A percentile compares a stretch with the other conserved stretches of the same genome.
Evolutionary conservation across 805 yeast genomes (phyloP).

Genomic region (Ogataea salicorniae): DNA sequence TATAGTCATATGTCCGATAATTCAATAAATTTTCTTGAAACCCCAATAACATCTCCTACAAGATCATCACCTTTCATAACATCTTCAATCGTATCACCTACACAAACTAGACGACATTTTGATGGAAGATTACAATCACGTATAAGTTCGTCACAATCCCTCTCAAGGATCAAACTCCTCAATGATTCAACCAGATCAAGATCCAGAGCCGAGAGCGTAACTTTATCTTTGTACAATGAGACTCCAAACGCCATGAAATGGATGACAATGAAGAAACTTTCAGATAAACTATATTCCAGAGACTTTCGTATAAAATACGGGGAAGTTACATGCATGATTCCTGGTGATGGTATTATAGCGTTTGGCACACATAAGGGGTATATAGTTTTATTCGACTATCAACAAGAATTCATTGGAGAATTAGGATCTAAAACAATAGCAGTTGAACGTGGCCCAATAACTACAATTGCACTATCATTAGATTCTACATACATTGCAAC

Average conservation of each 20-base stretch:
- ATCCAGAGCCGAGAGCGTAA: constrained; percentile 5
- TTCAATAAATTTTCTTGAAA: background rate
- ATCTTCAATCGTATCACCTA: constrained; percentile 46
- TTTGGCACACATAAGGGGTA: constrained; percentile 70
- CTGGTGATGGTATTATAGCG: constrained; percentile 41
- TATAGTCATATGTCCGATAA: background rate
- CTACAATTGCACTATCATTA: constrained; percentile 52
- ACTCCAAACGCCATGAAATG: constrained; percentile 22
- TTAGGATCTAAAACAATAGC: constrained; percentile 30
- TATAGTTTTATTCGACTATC: constrained; percentile 61
- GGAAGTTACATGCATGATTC: constrained; percentile 40
- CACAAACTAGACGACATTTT: constrained; percentile 8
- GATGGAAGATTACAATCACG: constrained; percentile 20
- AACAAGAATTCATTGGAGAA: constrained; percentile 49
- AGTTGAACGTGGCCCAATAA: constrained; percentile 41
- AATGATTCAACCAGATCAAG: background rate
- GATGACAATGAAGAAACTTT: constrained; percentile 25
- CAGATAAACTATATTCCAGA: constrained; percentile 15
- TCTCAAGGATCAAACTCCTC: too few relatives aligned
- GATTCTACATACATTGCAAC: constrained; percentile 69
- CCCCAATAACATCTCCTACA: background rate
- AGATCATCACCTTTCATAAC: constrained; percentile 45
- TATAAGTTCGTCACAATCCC: constrained; percentile 8
- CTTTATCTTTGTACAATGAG: constrained; percentile 4
- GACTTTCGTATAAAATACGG: constrained; percentile 37